Percentiles rank a stretch among this genome's conserved stretches.
phyloP scores from a whole-genome alignment of 177 flowering plant genomes.

The Vitis hybrid region DNA sequence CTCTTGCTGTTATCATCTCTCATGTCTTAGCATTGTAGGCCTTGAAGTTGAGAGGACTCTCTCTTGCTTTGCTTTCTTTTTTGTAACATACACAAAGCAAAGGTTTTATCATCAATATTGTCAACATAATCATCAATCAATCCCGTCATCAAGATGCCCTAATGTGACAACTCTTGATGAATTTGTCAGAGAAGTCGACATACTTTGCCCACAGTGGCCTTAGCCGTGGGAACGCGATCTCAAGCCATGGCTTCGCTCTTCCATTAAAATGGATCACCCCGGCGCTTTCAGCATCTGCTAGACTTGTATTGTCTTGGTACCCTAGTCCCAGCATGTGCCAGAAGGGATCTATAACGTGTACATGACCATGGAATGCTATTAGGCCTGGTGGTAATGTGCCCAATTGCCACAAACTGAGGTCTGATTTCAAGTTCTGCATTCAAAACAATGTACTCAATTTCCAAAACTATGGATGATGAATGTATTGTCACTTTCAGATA shows the following conservation, averaged over 20 bases:
- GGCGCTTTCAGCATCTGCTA: conserved; percentile 67
- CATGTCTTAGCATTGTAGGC: conserved; percentile 2
- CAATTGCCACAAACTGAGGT: conserved; percentile 89
- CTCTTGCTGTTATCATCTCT: conserved; percentile 7
- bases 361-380: conserved; percentile 92
- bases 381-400: conserved; percentile 96
- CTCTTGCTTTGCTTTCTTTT: conserved; percentile 1
- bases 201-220: conserved; percentile 80
- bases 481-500: background rate
- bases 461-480: too few relatives aligned
- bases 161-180: conserved; percentile 76
- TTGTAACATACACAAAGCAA: conserved; percentile 8
- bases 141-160: conserved; percentile 36
- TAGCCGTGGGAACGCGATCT: conserved; percentile 83
- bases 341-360: conserved; percentile 70
- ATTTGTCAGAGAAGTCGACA: conserved; percentile 65
- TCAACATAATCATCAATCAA: background rate
- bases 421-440: conserved; percentile 89
- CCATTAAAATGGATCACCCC: conserved; percentile 96
- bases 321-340: conserved; percentile 98
- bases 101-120: conserved; percentile 11
- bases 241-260: conserved; percentile 97
- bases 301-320: conserved; percentile 80
- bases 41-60: conserved; percentile 14
- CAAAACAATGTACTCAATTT: background rate